Evolutionary conservation across 2,329 filamentous ascomycete genomes (phyloP), one percentile per base, ranked within the genome.

Genomic region (Bipolaris cookei): DNA sequence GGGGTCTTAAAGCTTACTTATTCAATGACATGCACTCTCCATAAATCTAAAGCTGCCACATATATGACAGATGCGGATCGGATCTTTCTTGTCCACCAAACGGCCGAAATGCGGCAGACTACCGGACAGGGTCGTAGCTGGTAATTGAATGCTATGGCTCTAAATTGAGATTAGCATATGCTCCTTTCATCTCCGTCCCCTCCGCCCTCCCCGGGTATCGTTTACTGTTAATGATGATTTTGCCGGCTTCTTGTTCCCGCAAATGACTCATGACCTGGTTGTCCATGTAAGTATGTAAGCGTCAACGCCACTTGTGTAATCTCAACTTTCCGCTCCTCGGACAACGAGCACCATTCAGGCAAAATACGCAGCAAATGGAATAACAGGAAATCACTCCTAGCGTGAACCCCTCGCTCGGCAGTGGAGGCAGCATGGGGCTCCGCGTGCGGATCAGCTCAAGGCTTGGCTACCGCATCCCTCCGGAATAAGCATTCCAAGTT

Each of bases 321-420:
- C 42, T 44, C 4, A n/a, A 38, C 18, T 45, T 43, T 23, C 43
- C 37, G 18, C 42, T 57, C 23, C 16, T 43, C 54, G 41, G 49
- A 20, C 30, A 21, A 23, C 20, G 28, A 58, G 43, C 25, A 42
- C 13, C 34, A 65, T 67, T 69, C 58, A 63, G 66, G 59, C 66
- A 67, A 50, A 70, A 65, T 59, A n/a, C 30, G 6, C 6, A 23
- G 10, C 65, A 57, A 67, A 67, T 69, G 25, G 51, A 6, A 42
- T 23, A 8, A 3, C 21, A 20, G 2, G 16, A 5, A 11, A 20
- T 7, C 18, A n/a, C 43, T 49, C 25, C 32, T 64, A 61, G 57
- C 51, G 63, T 44, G 20, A 59, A 37, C 63, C 64, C 62, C 61
- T 68, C 64, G 64, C 49, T 28, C 34, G 37, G 18, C 18, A 34